Conservation (phyloP, 2,329 filamentous ascomycete genomes). For the Amauroascus niger region DNA sequence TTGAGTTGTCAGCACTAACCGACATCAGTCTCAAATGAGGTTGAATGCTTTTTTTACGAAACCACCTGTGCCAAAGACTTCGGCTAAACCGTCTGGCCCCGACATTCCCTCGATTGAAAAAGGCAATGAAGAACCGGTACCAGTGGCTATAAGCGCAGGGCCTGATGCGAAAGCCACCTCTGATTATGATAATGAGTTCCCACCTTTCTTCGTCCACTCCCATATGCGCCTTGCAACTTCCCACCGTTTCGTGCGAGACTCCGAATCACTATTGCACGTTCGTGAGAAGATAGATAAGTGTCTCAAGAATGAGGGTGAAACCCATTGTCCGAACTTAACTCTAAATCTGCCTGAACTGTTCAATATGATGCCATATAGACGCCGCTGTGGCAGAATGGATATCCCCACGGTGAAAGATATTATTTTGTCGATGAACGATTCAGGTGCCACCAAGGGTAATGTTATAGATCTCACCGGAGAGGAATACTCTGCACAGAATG, state of each 20-base stretch:
- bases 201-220: constrained; percentile 69
- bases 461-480: constrained; percentile 33
- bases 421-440: constrained; percentile 47
- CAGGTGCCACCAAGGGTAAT: constrained; percentile 27
- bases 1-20: constrained; percentile 19
- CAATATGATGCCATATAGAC: constrained; percentile 31
- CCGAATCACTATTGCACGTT: constrained; percentile 48
- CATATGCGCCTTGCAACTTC: constrained; percentile 59
- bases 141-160: constrained; percentile 19
- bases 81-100: not conserved
- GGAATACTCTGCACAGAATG: constrained; percentile 19
- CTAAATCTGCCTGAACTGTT: constrained; percentile 32
- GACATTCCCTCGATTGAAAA: constrained; percentile 8
- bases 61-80: constrained; percentile 26
- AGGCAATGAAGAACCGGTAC: constrained; percentile 15
- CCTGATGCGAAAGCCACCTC: constrained; percentile 27
- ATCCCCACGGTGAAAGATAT: constrained; percentile 48
- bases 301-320: constrained; percentile 19
- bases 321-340: constrained; percentile 1
- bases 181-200: constrained; percentile 61
- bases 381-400: constrained; percentile 26
- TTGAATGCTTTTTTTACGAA: constrained; percentile 44
- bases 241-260: constrained; percentile 49
- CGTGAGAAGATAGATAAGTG: constrained; percentile 41
- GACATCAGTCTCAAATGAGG: constrained; percentile 40